These are phyloP conservation scores for Rhodotorula sp. DNA, from an alignment of 1,284 basidiomycete genomes.

Conservation along the genomic window DNA sequence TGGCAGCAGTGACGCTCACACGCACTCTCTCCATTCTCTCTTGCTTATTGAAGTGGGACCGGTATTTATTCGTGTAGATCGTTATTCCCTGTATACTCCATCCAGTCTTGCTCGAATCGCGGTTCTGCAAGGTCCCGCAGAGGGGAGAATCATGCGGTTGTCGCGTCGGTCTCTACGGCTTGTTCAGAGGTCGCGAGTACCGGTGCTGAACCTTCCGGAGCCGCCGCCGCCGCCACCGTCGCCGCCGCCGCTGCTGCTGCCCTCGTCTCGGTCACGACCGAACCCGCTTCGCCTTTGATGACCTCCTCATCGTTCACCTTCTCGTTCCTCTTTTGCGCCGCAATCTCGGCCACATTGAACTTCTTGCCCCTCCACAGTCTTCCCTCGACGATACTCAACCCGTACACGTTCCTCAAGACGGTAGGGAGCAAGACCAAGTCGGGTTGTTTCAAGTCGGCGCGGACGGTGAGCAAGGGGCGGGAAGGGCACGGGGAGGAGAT, in stretches of 20 bases:
- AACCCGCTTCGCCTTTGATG: background rate
- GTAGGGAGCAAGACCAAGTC: conserved; percentile 38
- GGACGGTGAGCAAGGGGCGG: conserved; percentile 15
- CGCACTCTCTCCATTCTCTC: too few species aligned
- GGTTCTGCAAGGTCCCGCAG: too few species aligned
- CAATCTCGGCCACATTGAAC: conserved; percentile 35
- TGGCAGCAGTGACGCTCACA: conserved; percentile 21
- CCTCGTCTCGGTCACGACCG: background rate
- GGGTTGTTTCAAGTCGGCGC: conserved; percentile 34
- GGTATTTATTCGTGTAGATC: too few species aligned
- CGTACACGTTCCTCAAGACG: conserved; percentile 33
- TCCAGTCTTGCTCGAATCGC: too few species aligned
- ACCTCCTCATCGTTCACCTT: conserved; percentile 13
- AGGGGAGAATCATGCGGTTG: too few species aligned
- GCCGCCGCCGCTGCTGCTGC: background rate
- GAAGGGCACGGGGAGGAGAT: conserved; percentile 16
- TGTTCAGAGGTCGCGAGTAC: background rate
- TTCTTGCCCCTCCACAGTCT: conserved; percentile 33
- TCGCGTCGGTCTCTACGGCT: too few species aligned
- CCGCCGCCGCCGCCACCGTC: background rate
- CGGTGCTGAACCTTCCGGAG: background rate
- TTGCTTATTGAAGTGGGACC: background rate
- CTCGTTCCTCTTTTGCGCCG: conserved; percentile 18
- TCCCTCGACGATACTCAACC: conserved; percentile 35
- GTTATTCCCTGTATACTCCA: too few species aligned